A percentile compares a stretch with the other conserved stretches of the same genome.
Evolutionary conservation across 179 eudicot species (phyloP).

Genomic region (Amaranthus tricolor): DNA sequence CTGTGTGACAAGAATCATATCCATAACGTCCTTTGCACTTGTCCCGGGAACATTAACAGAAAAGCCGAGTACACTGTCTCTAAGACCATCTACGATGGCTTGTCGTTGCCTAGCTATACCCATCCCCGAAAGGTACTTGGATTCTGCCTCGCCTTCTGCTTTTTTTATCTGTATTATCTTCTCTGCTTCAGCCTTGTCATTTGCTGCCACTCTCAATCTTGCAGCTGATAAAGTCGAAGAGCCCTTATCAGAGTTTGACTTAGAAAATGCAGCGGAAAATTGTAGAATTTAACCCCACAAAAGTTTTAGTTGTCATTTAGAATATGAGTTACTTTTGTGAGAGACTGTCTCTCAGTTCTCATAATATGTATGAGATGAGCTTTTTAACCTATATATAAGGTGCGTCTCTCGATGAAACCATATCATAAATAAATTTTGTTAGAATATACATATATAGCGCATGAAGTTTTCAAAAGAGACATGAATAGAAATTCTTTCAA

Average conservation of each 20-base stretch:
- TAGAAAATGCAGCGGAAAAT: not conserved
- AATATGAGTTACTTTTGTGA: not conserved
- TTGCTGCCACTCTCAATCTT: constrained; percentile 34
- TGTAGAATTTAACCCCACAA: not conserved
- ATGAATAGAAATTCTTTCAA: not conserved
- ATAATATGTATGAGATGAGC: too few species aligned
- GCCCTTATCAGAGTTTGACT: not conserved
- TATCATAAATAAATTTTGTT: too few species aligned
- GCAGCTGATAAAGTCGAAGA: constrained; percentile 24
- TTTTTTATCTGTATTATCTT: constrained; percentile 31
- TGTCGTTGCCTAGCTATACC: constrained; percentile 38
- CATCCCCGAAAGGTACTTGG: constrained; percentile 32
- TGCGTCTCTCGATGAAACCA: too few species aligned
- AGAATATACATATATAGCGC: too few species aligned
- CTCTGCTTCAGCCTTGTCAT: constrained; percentile 40
- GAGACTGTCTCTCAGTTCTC: too few species aligned
- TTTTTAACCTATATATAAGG: too few species aligned
- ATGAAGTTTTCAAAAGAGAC: not conserved
- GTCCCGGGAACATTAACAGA: constrained; percentile 33
- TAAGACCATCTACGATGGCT: constrained; percentile 36
- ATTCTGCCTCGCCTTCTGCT: constrained; percentile 39
- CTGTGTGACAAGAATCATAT: constrained; percentile 36
- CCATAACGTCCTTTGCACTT: constrained; percentile 37
- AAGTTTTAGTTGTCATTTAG: too few species aligned
- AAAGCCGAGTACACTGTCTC: constrained; percentile 36